Evolutionary conservation across 2,329 filamentous ascomycete genomes (phyloP).

Genomic region (Mycosphaerella arachidis): DNA sequence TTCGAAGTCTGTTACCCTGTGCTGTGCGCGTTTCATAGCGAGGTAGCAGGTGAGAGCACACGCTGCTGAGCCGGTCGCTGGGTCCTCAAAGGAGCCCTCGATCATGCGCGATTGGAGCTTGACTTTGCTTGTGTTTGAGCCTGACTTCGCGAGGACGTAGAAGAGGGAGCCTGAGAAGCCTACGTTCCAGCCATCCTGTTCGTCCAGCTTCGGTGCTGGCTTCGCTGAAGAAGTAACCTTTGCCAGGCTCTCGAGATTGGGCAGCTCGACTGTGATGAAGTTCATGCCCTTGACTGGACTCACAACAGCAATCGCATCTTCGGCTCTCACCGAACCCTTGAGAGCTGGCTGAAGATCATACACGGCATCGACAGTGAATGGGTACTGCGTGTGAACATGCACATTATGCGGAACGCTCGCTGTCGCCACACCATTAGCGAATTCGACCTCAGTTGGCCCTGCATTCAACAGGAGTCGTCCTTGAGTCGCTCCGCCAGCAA

Average conservation of each 20-base stretch:
- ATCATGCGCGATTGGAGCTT: constrained; percentile 60
- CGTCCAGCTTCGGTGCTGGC: constrained; percentile 37
- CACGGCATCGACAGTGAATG: constrained; percentile 30
- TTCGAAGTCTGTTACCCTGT: constrained; percentile 32
- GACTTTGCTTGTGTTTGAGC: constrained; percentile 26
- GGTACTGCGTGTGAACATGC: constrained; percentile 50
- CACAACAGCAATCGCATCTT: constrained; percentile 31
- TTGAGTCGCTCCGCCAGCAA: constrained; percentile 25
- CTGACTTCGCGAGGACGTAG: constrained; percentile 45
- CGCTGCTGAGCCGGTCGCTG: constrained; percentile 50
- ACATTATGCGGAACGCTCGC: constrained; percentile 65
- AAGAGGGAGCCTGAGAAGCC: constrained; percentile 57
- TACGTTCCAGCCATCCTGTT: constrained; percentile 48
- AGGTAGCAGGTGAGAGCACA: constrained; percentile 44
- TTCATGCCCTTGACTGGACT: constrained; percentile 68
- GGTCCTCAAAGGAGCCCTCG: constrained; percentile 44
- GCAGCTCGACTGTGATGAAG: constrained; percentile 62
- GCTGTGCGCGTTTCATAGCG: constrained; percentile 36
- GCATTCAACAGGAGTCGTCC: constrained; percentile 42
- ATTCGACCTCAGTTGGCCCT: constrained; percentile 39
- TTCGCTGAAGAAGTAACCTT: constrained; percentile 37
- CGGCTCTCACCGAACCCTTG: constrained; percentile 1
- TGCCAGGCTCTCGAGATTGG: constrained; percentile 55
- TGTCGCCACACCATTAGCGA: constrained; percentile 45
- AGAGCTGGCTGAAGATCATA: constrained; percentile 37